Evolutionary conservation across 345 rosid genomes (phyloP).

Genomic region (Moricandia arvensis): DNA sequence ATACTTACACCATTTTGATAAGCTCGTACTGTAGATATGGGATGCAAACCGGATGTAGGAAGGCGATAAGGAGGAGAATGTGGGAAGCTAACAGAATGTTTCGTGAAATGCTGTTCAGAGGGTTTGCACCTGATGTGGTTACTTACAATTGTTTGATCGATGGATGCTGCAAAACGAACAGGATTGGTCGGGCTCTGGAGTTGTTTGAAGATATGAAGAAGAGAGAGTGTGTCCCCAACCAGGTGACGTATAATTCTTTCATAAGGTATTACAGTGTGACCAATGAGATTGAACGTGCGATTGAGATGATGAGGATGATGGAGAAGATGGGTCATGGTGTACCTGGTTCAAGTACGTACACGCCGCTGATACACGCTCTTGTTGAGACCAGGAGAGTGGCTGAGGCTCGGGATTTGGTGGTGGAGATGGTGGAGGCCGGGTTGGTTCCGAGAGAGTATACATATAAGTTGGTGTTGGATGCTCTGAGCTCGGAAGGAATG

Average conservation of each 20-base stretch:
- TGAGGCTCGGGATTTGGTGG: conserved; percentile 64
- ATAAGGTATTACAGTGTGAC: conserved; percentile 72
- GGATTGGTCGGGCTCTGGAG: conserved; percentile 76
- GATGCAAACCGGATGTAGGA: conserved; percentile 79
- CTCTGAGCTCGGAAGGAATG: conserved; percentile 42
- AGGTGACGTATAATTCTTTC: conserved; percentile 73
- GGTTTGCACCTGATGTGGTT: conserved; percentile 77
- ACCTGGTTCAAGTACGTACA: conserved; percentile 64
- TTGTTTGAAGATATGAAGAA: conserved; percentile 71
- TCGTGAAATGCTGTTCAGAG: conserved; percentile 75
- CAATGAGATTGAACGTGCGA: conserved; percentile 68
- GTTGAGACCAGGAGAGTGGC: conserved; percentile 60
- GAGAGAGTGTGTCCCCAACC: conserved; percentile 69
- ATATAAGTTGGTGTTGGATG: conserved; percentile 64
- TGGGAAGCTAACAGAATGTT: conserved; percentile 91
- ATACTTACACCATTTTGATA: conserved; percentile 71
- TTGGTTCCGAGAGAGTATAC: conserved; percentile 80
- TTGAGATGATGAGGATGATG: conserved; percentile 79
- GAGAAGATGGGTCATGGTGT: conserved; percentile 63
- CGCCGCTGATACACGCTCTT: conserved; percentile 75
- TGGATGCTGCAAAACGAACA: conserved; percentile 73
- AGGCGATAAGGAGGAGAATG: conserved; percentile 74
- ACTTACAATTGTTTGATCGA: conserved; percentile 87
- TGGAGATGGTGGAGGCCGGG: conserved; percentile 69
- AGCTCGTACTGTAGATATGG: conserved; percentile 71